Evolutionary conservation across 768 basidiomycete species (phyloP).

Genomic region (Cytidiella melzeri): DNA sequence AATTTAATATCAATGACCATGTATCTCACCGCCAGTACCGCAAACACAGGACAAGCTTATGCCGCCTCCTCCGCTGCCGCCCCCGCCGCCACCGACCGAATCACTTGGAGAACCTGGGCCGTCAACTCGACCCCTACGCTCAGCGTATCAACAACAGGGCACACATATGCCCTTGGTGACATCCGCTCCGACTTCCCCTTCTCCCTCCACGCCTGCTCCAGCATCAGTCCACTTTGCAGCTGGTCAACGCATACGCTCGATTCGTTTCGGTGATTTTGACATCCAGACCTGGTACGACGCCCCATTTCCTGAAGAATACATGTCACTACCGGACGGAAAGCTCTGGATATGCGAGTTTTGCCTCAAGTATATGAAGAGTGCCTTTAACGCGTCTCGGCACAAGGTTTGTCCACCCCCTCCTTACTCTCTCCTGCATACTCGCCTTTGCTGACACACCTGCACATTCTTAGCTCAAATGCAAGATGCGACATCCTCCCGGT

Average conservation of each 20-base stretch:
- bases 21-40: not conserved
- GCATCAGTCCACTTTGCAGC: constrained; percentile 25
- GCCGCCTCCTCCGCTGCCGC: constrained; percentile 40
- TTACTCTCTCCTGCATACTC: not conserved
- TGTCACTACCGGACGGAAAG: constrained; percentile 82
- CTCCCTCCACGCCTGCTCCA: constrained; percentile 33
- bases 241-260: constrained; percentile 70
- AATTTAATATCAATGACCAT: not conserved
- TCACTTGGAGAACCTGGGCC: constrained; percentile 40
- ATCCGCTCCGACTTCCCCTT: constrained; percentile 39
- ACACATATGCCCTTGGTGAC: constrained; percentile 20
- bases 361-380: constrained; percentile 95
- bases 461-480: constrained; percentile 78
- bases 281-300: constrained; percentile 99
- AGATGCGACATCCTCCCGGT: constrained; percentile 89
- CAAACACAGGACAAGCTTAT: constrained; percentile 16
- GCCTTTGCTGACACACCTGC: constrained; percentile 1
- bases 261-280: constrained; percentile 87
- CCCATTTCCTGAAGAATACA: constrained; percentile 97
- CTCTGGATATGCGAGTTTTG: constrained; percentile 99
- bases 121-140: constrained; percentile 59
- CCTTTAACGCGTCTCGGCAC: constrained; percentile 81
- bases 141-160: constrained; percentile 34
- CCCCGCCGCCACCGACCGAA: constrained; percentile 29
- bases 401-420: constrained; percentile 56